A percentile compares a stretch with the other conserved stretches of the same genome.
phyloP scores from a whole-genome alignment of 1,139 yeast species.

The Torulaspora globosa region DNA sequence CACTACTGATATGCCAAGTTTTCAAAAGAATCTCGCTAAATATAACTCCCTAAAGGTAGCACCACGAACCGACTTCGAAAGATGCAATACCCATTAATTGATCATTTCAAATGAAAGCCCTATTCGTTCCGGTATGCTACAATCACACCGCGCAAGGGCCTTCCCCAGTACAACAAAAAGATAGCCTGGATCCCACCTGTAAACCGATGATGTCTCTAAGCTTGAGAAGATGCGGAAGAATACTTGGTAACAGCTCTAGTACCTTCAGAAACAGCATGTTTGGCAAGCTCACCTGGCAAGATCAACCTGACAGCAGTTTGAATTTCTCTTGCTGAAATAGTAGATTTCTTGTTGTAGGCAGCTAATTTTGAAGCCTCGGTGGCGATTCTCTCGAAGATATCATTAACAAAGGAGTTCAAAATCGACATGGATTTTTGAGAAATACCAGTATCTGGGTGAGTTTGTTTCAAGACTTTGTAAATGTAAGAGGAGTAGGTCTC shows the following conservation, averaged over 20 bases:
- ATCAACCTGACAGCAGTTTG: constrained; percentile 99
- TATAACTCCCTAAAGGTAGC: constrained; percentile 6
- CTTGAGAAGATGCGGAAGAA: constrained; percentile 62
- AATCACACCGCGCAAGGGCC: neutral
- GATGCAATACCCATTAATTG: constrained; percentile 9
- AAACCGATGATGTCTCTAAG: constrained; percentile 15
- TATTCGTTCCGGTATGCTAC: constrained; percentile 19
- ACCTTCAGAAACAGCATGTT: constrained; percentile 99
- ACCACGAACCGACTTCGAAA: constrained; percentile 1
- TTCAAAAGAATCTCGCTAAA: neutral
- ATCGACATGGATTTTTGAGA: constrained; percentile 99
- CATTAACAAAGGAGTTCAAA: constrained; percentile 98
- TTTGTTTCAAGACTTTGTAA: constrained; percentile 97
- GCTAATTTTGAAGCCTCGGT: constrained; percentile 98
- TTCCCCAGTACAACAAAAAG: constrained; percentile 3
- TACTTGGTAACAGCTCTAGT: constrained; percentile 99
- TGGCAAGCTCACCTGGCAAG: constrained; percentile 98
- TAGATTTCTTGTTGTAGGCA: constrained; percentile 98
- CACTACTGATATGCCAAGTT: neutral
- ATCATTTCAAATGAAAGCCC: constrained; percentile 7
- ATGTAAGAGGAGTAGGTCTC: constrained; percentile 98
- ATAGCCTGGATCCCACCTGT: neutral
- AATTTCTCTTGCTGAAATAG: constrained; percentile 98
- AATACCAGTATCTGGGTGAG: constrained; percentile 99
- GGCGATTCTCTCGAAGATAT: constrained; percentile 92